Conservation (phyloP, 768 basidiomycete species). For the Lentinula detonsa region DNA sequence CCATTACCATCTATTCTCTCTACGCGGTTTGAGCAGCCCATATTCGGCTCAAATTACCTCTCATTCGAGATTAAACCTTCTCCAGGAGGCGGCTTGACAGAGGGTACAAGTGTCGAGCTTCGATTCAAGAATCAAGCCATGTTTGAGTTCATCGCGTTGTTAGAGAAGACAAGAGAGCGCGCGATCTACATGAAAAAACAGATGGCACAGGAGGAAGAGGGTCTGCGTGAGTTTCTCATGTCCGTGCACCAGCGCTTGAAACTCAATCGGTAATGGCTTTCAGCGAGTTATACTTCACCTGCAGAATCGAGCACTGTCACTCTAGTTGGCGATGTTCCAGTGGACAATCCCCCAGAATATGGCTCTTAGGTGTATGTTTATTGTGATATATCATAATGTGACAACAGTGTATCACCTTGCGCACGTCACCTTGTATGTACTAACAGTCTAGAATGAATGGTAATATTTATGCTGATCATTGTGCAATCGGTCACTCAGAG, state of each 20-base stretch:
- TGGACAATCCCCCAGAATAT: conserved; percentile 49
- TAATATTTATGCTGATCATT: no score
- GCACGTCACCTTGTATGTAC: no score
- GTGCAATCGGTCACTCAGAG: no score
- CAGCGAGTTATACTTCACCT: conserved; percentile 43
- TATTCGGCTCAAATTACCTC: conserved; percentile 65
- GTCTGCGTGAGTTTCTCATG: conserved; percentile 44
- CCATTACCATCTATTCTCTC: conserved; percentile 61
- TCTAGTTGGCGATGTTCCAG: conserved; percentile 33
- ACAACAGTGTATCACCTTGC: no score
- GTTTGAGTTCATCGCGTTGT: conserved; percentile 64
- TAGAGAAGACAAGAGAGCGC: conserved; percentile 75
- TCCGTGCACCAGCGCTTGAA: background rate
- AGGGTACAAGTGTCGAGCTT: conserved; percentile 61
- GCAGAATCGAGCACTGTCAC: conserved; percentile 37
- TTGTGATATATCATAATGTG: background rate
- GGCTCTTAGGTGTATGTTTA: conserved; percentile 9
- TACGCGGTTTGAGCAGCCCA: conserved; percentile 72
- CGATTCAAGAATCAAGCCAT: conserved; percentile 63
- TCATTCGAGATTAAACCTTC: conserved; percentile 62
- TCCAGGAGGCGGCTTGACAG: conserved; percentile 56
- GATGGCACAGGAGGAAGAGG: conserved; percentile 42
- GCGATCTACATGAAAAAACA: conserved; percentile 72
- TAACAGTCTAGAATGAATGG: no score
- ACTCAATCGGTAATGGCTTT: background rate